A percentile compares a stretch with the other conserved stretches of the same genome.
phyloP scores from a whole-genome alignment of 257 asterid species.

The Leonotis leonurus region DNA sequence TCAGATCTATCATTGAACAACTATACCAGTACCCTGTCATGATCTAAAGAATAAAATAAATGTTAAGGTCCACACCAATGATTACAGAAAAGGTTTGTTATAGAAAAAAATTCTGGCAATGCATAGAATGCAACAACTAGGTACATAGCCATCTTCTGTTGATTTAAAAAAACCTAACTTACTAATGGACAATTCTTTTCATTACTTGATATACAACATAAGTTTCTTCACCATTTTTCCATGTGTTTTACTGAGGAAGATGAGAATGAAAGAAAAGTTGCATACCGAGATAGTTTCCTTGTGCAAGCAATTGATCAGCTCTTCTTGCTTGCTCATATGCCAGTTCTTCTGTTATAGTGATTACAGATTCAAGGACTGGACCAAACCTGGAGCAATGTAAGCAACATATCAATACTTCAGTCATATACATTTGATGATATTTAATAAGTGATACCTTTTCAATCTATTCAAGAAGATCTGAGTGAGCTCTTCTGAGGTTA shows the following conservation, averaged over 20 bases:
- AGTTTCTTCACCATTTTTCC: neutral
- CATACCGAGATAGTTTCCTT: slow-evolving; percentile 62
- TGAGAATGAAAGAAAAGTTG: neutral
- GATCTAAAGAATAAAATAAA: neutral
- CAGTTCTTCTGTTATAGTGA: slow-evolving; percentile 82
- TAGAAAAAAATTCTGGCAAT: neutral
- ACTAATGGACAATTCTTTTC: neutral
- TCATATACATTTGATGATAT: neutral
- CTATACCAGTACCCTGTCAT: neutral
- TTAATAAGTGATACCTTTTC: slow-evolving; percentile 43
- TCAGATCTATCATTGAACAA: neutral
- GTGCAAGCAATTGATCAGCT: slow-evolving; percentile 67
- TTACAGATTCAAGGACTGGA: slow-evolving; percentile 75
- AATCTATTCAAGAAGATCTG: slow-evolving; percentile 53
- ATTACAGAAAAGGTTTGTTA: neutral
- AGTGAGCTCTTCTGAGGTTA: slow-evolving; percentile 75
- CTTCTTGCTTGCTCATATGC: slow-evolving; percentile 73
- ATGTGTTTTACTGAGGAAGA: neutral
- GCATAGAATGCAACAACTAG: neutral
- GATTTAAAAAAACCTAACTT: neutral
- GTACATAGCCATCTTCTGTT: neutral
- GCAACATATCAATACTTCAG: neutral
- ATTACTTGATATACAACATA: neutral
- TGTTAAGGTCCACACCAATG: neutral
- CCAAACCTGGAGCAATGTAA: slow-evolving; percentile 45